Conservation (phyloP, 345 rosid species). For the Diplotaxis tenuifolia region DNA sequence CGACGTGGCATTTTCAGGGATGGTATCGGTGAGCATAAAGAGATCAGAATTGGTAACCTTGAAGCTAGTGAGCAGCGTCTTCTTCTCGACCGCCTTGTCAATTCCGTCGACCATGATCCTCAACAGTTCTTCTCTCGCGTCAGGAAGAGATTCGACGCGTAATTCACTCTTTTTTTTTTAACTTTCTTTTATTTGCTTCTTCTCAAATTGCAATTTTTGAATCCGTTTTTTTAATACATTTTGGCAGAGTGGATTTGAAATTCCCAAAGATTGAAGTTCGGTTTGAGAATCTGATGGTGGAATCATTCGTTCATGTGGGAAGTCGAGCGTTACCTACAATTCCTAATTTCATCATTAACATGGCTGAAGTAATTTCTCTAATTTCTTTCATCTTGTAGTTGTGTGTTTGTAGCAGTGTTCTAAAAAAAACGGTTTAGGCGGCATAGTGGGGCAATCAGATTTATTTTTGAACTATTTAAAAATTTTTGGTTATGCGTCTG, state of each 20-base stretch:
- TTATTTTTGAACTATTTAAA: too few species aligned
- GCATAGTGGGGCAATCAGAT: too few species aligned
- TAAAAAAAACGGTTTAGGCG: too few species aligned
- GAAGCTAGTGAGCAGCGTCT: conserved; percentile 67
- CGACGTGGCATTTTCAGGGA: conserved; percentile 79
- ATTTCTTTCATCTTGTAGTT: background rate
- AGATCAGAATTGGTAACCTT: conserved; percentile 69
- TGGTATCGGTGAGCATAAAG: conserved; percentile 61
- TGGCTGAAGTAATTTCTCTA: conserved; percentile 63
- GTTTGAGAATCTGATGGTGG: conserved; percentile 67
- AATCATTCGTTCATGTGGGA: conserved; percentile 85
- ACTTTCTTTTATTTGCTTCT: background rate
- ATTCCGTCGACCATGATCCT: conserved; percentile 78
- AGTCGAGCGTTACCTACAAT: conserved; percentile 96
- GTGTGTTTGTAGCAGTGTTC: too few species aligned
- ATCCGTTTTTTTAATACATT: background rate
- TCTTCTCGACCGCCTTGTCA: conserved; percentile 66
- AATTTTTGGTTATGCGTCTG: too few species aligned
- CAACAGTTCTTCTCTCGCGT: conserved; percentile 80
- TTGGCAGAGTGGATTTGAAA: conserved; percentile 78
- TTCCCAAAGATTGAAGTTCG: conserved; percentile 92
- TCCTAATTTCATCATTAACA: conserved; percentile 86
- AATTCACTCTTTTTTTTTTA: background rate
- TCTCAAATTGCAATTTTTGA: background rate
- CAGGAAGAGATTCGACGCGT: conserved; percentile 76